A percentile compares a stretch with the other conserved stretches of the same genome.
These are phyloP conservation scores for Purshia tridentata DNA, from an alignment of 306 rosid genomes.

Conservation along the genomic window DNA sequence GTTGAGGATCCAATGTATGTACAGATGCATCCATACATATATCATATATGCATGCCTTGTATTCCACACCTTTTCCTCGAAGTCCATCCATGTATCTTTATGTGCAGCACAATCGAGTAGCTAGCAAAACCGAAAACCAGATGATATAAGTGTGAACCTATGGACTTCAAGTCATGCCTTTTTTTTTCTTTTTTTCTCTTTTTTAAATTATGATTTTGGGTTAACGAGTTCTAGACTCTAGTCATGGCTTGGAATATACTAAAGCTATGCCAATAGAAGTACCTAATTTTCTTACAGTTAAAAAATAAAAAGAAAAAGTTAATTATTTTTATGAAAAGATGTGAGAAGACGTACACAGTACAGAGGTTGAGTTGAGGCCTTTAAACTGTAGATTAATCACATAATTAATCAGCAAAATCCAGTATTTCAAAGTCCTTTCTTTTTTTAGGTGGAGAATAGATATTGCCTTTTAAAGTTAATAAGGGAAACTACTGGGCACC, in stretches of 20 bases:
- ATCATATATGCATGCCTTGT: background rate
- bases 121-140: slow-evolving; percentile 6
- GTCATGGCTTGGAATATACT: no score
- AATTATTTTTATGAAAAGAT: background rate
- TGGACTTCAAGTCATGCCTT: background rate
- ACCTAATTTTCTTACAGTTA: background rate
- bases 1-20: slow-evolving; percentile 26
- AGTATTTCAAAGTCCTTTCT: background rate
- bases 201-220: no score
- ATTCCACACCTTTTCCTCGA: background rate
- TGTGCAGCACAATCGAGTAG: background rate
- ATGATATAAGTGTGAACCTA: slow-evolving; percentile 16
- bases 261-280: background rate
- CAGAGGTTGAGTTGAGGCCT: background rate
- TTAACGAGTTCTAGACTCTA: no score
- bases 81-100: background rate
- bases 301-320: background rate
- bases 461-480: background rate
- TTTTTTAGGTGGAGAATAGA: background rate
- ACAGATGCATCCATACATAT: background rate
- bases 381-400: background rate
- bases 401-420: slow-evolving; percentile 5
- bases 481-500: slow-evolving; percentile 3
- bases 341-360: background rate
- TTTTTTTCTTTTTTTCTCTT: no score